These are phyloP conservation scores for Sugiyamaella neomexicana DNA, from an alignment of 1,139 yeast species.

Conservation along the genomic window DNA sequence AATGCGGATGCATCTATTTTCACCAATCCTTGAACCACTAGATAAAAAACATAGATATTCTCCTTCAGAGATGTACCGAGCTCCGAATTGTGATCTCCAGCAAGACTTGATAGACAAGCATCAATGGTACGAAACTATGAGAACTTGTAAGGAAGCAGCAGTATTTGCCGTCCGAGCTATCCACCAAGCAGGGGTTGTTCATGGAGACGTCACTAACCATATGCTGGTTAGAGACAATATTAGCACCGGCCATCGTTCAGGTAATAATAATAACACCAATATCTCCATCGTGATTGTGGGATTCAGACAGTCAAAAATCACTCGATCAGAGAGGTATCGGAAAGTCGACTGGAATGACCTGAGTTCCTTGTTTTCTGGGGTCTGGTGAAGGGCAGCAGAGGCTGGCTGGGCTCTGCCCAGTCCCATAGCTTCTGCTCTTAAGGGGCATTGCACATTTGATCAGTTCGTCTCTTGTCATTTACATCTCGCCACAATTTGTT, in stretches of 20 bases:
- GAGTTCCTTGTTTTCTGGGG: neutral
- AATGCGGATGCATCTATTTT: slow-evolving; percentile 1
- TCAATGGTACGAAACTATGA: neutral
- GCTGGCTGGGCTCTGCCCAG: slow-evolving; percentile 3
- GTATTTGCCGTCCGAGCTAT: slow-evolving; percentile 11
- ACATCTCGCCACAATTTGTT: slow-evolving; percentile 46
- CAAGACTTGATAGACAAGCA: neutral
- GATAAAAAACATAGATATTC: neutral
- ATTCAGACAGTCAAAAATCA: slow-evolving; percentile 4
- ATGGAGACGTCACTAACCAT: slow-evolving; percentile 20
- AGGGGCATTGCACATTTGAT: neutral
- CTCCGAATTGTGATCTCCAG: slow-evolving; percentile 4
- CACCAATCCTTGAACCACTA: slow-evolving; percentile 1
- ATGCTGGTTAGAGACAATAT: slow-evolving; percentile 16
- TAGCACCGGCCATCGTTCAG: neutral
- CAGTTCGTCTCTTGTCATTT: slow-evolving; percentile 1
- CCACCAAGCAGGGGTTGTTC: slow-evolving; percentile 23
- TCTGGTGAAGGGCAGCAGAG: neutral
- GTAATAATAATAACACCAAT: neutral
- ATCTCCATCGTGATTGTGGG: slow-evolving; percentile 18
- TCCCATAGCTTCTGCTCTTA: neutral
- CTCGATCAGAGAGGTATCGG: slow-evolving; percentile 4
- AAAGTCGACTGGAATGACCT: slow-evolving; percentile 6
- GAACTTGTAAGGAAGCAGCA: slow-evolving; percentile 5
- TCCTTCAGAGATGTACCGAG: slow-evolving; percentile 6